Evolutionary conservation across 139 green algal genomes (phyloP), one percentile per base, ranked within the genome.

Genomic region (Pleodorina starrii): DNA sequence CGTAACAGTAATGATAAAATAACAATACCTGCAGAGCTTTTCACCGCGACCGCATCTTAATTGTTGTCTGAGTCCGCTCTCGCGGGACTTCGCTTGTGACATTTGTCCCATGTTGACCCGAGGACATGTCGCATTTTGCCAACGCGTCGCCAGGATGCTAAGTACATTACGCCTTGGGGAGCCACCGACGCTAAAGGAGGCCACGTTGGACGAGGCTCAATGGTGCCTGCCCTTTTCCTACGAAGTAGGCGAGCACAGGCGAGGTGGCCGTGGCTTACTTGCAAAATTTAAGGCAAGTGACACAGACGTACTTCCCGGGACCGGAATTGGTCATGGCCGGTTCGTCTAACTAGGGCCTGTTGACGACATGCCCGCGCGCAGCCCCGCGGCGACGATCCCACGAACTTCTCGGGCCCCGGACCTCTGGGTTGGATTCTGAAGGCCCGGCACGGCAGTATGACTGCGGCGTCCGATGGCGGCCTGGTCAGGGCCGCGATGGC

Each of bases 211-310:
- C 4, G 85, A 90, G 21, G 38, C 42, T 0, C 11, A n/a, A 23
- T 66, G 27, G 25, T 51, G 66, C 10, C 23, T 89, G 32, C 88
- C 88, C 3, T 88, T 89, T 71, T 69, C 54, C 17, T 84, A 69
- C 19, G 72, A 83, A 46, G 85, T 91, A n/a, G 76, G 88, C 25
- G 54, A 42, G 16, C 76, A 78, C 51, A 50, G 87, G 10, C 63
- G 69, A 7, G 68, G 80, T 54, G 74, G 51, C 32, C 72, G 80
- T 19, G 71, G 54, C 12, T n/a, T 91, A 5, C 4, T 80, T 16
- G 36, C 85, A 16, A 71, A 51, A 35, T 91, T 74, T 48, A 87
- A 81, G 48, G 81, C 51, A 85, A 17, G 81, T 44, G n/a, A n/a
- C n/a, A n/a, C n/a, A n/a, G n/a, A n/a, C n/a, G n/a, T n/a, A n/a